Evolutionary conservation across 2,329 filamentous ascomycete genomes (phyloP), one percentile per base, ranked within the genome.

Genomic region (Furcasterigmium sp.): DNA sequence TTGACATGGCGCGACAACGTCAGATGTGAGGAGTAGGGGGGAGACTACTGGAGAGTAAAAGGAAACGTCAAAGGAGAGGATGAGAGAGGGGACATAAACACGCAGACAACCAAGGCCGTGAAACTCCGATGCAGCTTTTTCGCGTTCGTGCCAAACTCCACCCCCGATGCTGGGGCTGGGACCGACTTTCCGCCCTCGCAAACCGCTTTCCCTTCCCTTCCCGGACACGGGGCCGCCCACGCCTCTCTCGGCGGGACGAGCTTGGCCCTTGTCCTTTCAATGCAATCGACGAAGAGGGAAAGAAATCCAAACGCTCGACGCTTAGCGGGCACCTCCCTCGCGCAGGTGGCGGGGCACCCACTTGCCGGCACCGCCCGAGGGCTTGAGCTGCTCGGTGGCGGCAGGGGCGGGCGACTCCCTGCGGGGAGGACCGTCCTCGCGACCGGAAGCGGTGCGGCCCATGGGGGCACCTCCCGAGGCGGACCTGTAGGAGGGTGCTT

Each of bases 311-410:
- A 26, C 23, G 23, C 23, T 26, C 11, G 7, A 26, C n/a, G 23
- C 23, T 26, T 26, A 26, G 23, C 23, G 23, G 23, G 7, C 23
- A 11, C 23, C 23, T 11, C 11, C 63, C 37, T 70, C 63, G 42
- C 64, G 62, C 42, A 67, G 53, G 55, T 66, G 68, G 42, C 59
- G 61, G 42, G 80, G 80, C 55, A 83, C 75, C 64, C 73, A 84
- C 61, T 80, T 83, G 53, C 78, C 78, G 37, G 74, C 55, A 21
- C 63, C 68, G 34, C 78, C 74, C 34, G 73, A 71, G 14, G 78
- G 61, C 56, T 72, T 74, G 46, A 79, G 64, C 38, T 68, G 52
- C 63, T 80, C 76, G 29, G 64, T 53, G n/a, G 11, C 23, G 26
- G 64, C 53, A 38, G 70, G 59, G 40, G 70, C 57, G 8, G 70